Base-by-base conservation (phyloP, 2,329 filamentous ascomycete genomes). In the Ambrosiella beaveri region DNA sequence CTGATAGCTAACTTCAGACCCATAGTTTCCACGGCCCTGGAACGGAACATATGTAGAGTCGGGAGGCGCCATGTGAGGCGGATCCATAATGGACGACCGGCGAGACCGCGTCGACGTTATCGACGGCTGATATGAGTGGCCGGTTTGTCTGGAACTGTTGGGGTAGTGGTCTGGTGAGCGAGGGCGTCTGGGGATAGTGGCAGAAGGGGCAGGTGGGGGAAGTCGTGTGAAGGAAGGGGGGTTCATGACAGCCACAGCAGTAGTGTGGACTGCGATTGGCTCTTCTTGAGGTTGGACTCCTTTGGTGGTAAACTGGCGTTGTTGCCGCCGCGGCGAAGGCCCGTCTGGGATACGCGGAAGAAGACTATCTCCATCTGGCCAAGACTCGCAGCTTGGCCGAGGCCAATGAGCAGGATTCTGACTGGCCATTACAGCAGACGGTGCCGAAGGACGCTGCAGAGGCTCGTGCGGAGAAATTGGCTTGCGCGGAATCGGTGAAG, bases 11-110 rank as follows among this genome's bases (percentile, higher is more conserved):
- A 63, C 58, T 37, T 64, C 67, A 38, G 61, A 71, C 58, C 64
- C 65, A 39, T 59, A 65, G 51, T 72, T 74, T 9, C 52, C 52
- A 58, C 72, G 68, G 44, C 72, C 71, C 40, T 74, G 74, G 63
- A 79, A 85, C 13, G 77, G 74, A 8, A 76, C 67, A 64, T 85
- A 88, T 4, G 81, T 77, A 1, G 78, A 75, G 63, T 86, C 84
- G 40, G 80, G 76, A 2, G 82, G 79, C 4, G 75, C 75, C 66
- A 85, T 81, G 61, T 74, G 71, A 1, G 77, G 77, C 3, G 79
- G 76, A 56, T 84, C 82, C 57, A 75, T 69, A 59, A 80, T 73
- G 7, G 78, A 80, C 27, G 71, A 73, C 13, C 68, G 67, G 59
- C 71, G 67, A 35, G 74, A 73, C 59, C 70, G 70, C 12, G 67